Evolutionary conservation across 2,329 filamentous ascomycete species (phyloP).

Genomic region (Penicillium thymicola): DNA sequence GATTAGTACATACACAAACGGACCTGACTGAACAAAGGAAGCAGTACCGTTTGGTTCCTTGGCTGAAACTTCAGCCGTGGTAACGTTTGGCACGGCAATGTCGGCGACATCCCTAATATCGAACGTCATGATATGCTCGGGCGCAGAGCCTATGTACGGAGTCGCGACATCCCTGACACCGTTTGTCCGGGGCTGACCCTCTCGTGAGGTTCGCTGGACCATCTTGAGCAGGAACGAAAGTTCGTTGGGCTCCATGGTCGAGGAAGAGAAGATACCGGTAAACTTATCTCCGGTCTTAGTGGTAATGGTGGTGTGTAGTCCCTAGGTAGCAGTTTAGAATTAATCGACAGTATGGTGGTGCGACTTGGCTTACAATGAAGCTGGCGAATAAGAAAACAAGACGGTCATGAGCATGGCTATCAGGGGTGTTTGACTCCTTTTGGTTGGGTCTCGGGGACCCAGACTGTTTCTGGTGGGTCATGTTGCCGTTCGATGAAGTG

Average conservation of each 20-base stretch:
- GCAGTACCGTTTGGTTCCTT: conserved; percentile 57
- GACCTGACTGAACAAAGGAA: not conserved
- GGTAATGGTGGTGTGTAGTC: conserved; percentile 54
- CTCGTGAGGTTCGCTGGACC: conserved; percentile 52
- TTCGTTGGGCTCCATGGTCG: conserved; percentile 51
- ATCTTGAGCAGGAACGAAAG: conserved; percentile 62
- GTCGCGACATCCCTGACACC: conserved; percentile 40
- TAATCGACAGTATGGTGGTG: conserved; percentile 13
- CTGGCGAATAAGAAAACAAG: conserved; percentile 58
- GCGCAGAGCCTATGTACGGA: conserved; percentile 43
- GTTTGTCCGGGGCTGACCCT: conserved; percentile 38
- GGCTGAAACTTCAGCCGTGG: conserved; percentile 49
- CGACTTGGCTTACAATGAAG: conserved; percentile 51
- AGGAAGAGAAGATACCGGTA: conserved; percentile 59
- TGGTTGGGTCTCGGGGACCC: conserved; percentile 38
- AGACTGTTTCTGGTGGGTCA: conserved; percentile 43
- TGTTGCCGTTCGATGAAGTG: conserved; percentile 54
- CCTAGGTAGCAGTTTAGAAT: conserved; percentile 41
- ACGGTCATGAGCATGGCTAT: conserved; percentile 59
- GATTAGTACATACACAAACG: not conserved
- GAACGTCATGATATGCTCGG: conserved; percentile 56
- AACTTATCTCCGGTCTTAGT: conserved; percentile 61
- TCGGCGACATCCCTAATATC: conserved; percentile 60
- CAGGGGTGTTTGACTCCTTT: conserved; percentile 52
- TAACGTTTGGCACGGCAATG: conserved; percentile 53